These are phyloP conservation scores for Bruguiera sexangula DNA, from an alignment of 345 rosid species.

Conservation along the genomic window DNA sequence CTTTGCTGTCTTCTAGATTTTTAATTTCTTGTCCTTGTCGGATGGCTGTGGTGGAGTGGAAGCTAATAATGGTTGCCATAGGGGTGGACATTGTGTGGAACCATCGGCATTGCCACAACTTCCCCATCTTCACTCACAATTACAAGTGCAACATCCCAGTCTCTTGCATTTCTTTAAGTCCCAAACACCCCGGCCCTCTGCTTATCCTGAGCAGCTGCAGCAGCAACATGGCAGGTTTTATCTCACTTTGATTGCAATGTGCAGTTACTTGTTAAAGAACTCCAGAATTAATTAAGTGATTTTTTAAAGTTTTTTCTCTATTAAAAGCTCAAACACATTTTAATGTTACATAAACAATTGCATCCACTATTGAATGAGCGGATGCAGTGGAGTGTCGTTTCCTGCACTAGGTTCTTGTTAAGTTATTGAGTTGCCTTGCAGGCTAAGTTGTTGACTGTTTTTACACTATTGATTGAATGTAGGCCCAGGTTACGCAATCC, in stretches of 20 bases:
- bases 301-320: background rate
- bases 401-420: background rate
- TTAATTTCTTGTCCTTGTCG: slow-evolving; percentile 60
- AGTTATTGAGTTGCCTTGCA: background rate
- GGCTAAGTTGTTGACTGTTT: background rate
- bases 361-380: background rate
- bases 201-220: slow-evolving; percentile 40
- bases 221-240: slow-evolving; percentile 59
- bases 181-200: slow-evolving; percentile 30
- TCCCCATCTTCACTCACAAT: slow-evolving; percentile 34
- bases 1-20: slow-evolving; percentile 40
- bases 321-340: background rate
- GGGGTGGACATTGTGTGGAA: slow-evolving; percentile 29
- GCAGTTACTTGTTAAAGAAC: background rate
- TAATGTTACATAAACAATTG: background rate
- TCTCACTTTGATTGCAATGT: background rate
- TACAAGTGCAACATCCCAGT: slow-evolving; percentile 32
- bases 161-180: slow-evolving; percentile 25
- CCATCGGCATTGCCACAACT: slow-evolving; percentile 31
- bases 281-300: background rate
- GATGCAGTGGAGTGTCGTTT: background rate
- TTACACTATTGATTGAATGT: slow-evolving; percentile 11
- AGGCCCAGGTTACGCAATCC: slow-evolving; percentile 48
- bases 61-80: slow-evolving; percentile 15
- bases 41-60: slow-evolving; percentile 32